Base-by-base conservation (phyloP, 441 rosid genomes). In the Omphalea diandra region DNA sequence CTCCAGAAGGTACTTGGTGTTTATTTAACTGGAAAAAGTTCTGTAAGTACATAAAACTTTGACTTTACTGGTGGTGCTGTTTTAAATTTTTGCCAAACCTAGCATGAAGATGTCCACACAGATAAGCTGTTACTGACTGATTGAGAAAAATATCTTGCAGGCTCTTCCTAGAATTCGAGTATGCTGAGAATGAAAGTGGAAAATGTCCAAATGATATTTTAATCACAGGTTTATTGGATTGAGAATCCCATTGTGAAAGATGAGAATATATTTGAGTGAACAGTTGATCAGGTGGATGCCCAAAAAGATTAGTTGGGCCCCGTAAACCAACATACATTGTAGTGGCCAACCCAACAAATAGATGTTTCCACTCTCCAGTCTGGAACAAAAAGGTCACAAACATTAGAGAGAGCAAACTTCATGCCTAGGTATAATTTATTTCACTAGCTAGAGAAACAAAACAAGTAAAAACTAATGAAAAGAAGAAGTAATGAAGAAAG, bases 21-120 rank as follows among this genome's bases (percentile, higher is more conserved):
- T 90, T 84, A 73, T 94, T 86, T 65, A 84, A 76, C 88, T 92
- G 99, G 65, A 89, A 83, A 75, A 85, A 80, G 63, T 84, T 81
- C 63, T 82, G 79, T 31, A 75, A 79, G 67, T 86, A 77, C 41
- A 72, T 61, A 75, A 73, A 62, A 26, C 43, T 54, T 67, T 69
- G 71, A 74, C 81, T 81, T 11, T 77, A 78, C 20, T 72, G 80
- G 75, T 94, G 96, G 67, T 81, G 90, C 72, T 97, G 86, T 71
- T 94, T 94, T 79, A 94, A 82, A 77, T 91, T 94, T 83, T 83
- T 90, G 44, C 97, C 98, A 73, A 94, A 91, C 74, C 63, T 82
- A n/a, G 88, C 47, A 81, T 94, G 99, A 31, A 94, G 98, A 82
- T 94, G 99, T 40, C 98, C 96, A 15, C 98, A 94, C 59, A 92